These are phyloP conservation scores for Nigrospora osmanthi DNA, from an alignment of 2,329 filamentous ascomycete genomes.

Conservation along the genomic window DNA sequence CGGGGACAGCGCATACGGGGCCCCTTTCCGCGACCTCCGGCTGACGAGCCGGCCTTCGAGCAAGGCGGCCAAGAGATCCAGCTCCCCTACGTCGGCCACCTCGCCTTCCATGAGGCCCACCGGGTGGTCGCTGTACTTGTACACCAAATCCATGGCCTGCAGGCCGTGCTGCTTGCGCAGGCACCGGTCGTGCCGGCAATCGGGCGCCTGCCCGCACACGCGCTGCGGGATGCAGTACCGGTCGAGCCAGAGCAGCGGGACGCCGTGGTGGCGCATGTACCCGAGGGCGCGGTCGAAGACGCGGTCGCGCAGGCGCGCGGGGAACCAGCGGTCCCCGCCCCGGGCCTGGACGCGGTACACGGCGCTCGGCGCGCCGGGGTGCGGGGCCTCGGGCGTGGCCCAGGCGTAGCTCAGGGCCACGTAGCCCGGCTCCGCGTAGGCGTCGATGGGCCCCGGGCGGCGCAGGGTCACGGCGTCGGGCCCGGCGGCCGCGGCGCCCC, in stretches of 20 bases:
- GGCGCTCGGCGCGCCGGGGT: no score
- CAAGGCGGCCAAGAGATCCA: conserved; percentile 10
- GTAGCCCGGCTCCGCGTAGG: no score
- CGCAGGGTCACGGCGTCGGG: no score
- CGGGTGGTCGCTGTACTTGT: conserved; percentile 18
- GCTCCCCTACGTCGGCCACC: conserved; percentile 3
- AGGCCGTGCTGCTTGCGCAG: conserved; percentile 16
- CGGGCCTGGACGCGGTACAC: no score
- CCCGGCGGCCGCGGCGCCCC: no score
- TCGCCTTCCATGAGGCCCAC: conserved; percentile 18
- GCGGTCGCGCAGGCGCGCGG: no score
- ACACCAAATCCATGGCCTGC: conserved; percentile 24
- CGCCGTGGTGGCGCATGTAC: conserved; percentile 1
- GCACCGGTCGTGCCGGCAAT: conserved; percentile 10
- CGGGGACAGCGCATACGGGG: no score
- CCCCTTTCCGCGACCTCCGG: conserved; percentile 1
- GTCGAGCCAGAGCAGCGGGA: conserved; percentile 5
- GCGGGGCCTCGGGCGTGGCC: no score
- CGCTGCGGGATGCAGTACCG: conserved; percentile 2
- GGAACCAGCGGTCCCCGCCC: no score
- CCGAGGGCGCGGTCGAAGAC: no score
- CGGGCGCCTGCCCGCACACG: conserved; percentile 7
- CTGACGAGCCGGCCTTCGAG: conserved; percentile 11
- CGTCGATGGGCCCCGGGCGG: no score
- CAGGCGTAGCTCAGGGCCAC: no score